Percentiles rank a stretch among this genome's conserved stretches.
Conservation (phyloP, 2,329 filamentous ascomycete species). For the Rugonectria rugulosa region DNA sequence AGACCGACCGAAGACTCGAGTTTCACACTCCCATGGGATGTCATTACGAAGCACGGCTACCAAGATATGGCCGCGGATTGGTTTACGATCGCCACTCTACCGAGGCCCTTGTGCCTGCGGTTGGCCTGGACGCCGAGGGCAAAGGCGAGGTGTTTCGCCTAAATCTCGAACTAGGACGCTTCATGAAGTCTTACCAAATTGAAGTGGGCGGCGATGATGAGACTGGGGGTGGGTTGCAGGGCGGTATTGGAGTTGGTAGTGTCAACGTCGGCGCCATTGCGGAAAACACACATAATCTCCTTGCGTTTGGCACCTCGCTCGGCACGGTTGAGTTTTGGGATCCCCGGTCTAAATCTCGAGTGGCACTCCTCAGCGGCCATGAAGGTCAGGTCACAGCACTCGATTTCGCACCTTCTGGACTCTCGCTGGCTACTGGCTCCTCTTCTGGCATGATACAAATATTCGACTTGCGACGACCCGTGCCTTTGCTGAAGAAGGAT, state of each 20-base stretch:
- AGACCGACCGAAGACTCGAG: conserved; percentile 89
- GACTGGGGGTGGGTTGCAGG: conserved; percentile 80
- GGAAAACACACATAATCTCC: conserved; percentile 85
- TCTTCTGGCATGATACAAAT: conserved; percentile 87
- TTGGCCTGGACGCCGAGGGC: conserved; percentile 85
- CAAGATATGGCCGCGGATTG: conserved; percentile 90
- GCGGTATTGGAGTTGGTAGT: conserved; percentile 82
- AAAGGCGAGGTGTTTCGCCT: conserved; percentile 91
- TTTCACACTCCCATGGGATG: conserved; percentile 90
- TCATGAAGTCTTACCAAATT: conserved; percentile 92
- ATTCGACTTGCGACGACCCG: conserved; percentile 89
- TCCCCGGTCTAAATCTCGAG: conserved; percentile 79
- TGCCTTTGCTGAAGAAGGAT: conserved; percentile 87
- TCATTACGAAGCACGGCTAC: conserved; percentile 88
- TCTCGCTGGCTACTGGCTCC: conserved; percentile 87
- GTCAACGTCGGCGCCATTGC: conserved; percentile 90
- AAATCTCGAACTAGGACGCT: conserved; percentile 90
- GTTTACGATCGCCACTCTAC: conserved; percentile 83
- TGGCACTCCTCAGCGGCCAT: conserved; percentile 76
- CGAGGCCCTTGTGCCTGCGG: conserved; percentile 86
- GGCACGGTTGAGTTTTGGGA: conserved; percentile 99
- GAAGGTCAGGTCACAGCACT: conserved; percentile 84
- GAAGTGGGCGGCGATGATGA: conserved; percentile 88
- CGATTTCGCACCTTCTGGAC: conserved; percentile 82
- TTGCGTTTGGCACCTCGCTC: conserved; percentile 91